A percentile compares a stretch with the other conserved stretches of the same genome.
Evolutionary conservation across 2,329 filamentous ascomycete species (phyloP).

Genomic region (Aspergillus terreus): DNA sequence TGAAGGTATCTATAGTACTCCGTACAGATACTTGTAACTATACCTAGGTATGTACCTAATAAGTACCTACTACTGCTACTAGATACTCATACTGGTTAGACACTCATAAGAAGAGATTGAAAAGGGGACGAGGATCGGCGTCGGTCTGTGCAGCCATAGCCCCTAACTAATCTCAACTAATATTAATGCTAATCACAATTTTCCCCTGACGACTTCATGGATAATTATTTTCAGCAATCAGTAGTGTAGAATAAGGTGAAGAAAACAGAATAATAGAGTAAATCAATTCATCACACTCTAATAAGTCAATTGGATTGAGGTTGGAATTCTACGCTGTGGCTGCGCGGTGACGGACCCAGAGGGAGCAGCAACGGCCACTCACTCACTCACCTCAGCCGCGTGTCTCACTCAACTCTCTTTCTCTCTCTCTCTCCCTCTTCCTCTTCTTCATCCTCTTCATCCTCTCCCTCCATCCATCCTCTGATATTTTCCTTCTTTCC

Average conservation of each 20-base stretch:
- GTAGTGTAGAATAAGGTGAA: too few relatives aligned
- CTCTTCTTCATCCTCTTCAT: background rate
- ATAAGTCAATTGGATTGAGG: background rate
- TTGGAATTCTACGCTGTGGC: background rate
- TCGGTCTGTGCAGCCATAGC: slow-evolving; percentile 4
- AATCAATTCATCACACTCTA: background rate
- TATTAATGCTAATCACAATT: background rate
- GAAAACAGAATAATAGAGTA: too few relatives aligned
- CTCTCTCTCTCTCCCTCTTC: background rate
- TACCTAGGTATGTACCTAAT: too few relatives aligned
- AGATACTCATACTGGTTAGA: background rate
- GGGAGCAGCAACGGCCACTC: background rate
- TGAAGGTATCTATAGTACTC: background rate
- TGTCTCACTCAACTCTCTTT: slow-evolving; percentile 1
- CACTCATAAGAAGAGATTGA: background rate
- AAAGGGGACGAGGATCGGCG: slow-evolving; percentile 2
- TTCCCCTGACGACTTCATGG: background rate
- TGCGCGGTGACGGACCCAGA: too few relatives aligned
- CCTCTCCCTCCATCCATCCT: background rate
- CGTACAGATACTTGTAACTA: too few relatives aligned
- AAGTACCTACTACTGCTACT: too few relatives aligned
- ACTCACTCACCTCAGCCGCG: slow-evolving; percentile 1
- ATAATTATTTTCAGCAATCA: too few relatives aligned
- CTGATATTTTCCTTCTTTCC: background rate
- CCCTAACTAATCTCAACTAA: background rate